A percentile compares a stretch with the other conserved stretches of the same genome.
These are phyloP conservation scores for Alternaria panax DNA, from an alignment of 2,329 filamentous ascomycete genomes.

Conservation along the genomic window DNA sequence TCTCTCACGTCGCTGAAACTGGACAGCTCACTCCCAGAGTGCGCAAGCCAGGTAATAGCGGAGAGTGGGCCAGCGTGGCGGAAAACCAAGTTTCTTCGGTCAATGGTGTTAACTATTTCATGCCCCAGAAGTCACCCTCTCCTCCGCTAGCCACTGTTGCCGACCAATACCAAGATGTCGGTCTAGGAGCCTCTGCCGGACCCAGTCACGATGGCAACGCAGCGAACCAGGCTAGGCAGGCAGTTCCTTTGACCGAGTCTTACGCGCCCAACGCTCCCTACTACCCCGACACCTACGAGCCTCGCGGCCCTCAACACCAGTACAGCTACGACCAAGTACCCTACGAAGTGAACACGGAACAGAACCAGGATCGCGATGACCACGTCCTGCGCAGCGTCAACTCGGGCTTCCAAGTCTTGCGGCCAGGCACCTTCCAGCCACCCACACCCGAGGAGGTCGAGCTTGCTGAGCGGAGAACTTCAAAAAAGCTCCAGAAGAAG, in stretches of 20 bases:
- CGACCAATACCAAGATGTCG: conserved; percentile 23
- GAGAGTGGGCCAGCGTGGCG: conserved; percentile 49
- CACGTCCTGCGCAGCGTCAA: conserved; percentile 53
- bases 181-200: conserved; percentile 14
- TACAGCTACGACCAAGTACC: conserved; percentile 45
- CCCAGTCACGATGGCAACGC: conserved; percentile 34
- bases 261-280: conserved; percentile 45
- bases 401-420: conserved; percentile 52
- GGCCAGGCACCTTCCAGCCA: conserved; percentile 49
- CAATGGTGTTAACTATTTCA: conserved; percentile 50
- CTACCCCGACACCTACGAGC: conserved; percentile 47
- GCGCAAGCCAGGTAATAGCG: conserved; percentile 47
- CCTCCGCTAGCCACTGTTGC: conserved; percentile 37
- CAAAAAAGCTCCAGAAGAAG: conserved; percentile 55
- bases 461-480: conserved; percentile 46
- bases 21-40: conserved; percentile 56
- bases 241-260: conserved; percentile 47
- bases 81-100: conserved; percentile 39
- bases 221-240: conserved; percentile 39
- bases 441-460: conserved; percentile 41
- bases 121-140: conserved; percentile 48
- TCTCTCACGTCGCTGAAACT: conserved; percentile 60
- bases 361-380: conserved; percentile 41
- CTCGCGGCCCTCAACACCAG: conserved; percentile 47
- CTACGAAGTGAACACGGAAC: conserved; percentile 36